These are phyloP conservation scores for Trichosporon sp. DNA, from an alignment of 1,284 basidiomycete genomes.

Conservation along the genomic window DNA sequence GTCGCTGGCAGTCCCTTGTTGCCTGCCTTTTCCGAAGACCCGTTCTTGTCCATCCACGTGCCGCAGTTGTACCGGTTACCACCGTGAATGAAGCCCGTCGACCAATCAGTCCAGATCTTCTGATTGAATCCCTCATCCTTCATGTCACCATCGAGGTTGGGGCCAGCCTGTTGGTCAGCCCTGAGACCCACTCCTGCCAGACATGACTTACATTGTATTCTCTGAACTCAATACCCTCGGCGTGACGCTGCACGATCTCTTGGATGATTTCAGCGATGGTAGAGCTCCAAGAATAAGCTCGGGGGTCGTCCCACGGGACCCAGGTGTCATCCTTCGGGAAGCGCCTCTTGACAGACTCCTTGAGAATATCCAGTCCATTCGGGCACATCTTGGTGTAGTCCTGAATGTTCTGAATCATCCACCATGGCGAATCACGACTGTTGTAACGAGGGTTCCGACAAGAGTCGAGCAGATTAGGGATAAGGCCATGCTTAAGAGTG, in stretches of 20 bases:
- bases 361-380: conserved; percentile 72
- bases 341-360: conserved; percentile 75
- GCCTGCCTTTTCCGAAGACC: conserved; percentile 80
- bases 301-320: conserved; percentile 83
- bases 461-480: conserved; percentile 88
- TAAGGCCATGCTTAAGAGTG: conserved; percentile 71
- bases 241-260: conserved; percentile 92
- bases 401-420: conserved; percentile 97
- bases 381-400: conserved; percentile 83
- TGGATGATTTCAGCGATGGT: conserved; percentile 90
- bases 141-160: conserved; percentile 93
- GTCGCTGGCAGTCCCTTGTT: conserved; percentile 93
- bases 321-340: conserved; percentile 92
- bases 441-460: conserved; percentile 69
- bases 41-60: conserved; percentile 98
- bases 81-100: conserved; percentile 81
- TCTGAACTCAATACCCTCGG: conserved; percentile 84
- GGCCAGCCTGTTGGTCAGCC: conserved; percentile 58
- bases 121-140: conserved; percentile 87
- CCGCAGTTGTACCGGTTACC: conserved; percentile 64
- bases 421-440: conserved; percentile 53
- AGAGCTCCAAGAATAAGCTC: conserved; percentile 72
- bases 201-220: conserved; percentile 64
- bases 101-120: conserved; percentile 88
- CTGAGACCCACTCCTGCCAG: not conserved